These are phyloP conservation scores for Pterothamnion heteromorphum DNA, from an alignment of 31 red algal genomes.

Conservation along the genomic window DNA sequence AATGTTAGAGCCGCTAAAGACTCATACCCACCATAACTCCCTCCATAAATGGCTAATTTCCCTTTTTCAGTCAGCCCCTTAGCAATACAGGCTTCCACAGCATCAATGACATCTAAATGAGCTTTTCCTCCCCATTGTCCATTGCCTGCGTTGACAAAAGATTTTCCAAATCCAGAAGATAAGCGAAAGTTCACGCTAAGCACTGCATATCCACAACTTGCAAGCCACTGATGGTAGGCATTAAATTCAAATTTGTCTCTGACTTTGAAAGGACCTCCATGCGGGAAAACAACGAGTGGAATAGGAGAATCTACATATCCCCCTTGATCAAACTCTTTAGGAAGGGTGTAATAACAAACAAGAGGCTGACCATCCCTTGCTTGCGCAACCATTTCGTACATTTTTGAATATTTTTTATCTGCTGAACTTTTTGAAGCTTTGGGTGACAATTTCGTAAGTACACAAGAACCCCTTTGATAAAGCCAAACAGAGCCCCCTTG, in stretches of 20 bases:
- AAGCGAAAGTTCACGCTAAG: not conserved
- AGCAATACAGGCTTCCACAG: not conserved
- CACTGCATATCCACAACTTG: constrained; percentile 31
- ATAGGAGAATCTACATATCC: not conserved
- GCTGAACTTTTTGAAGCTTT: not conserved
- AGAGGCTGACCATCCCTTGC: not conserved
- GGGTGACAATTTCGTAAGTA: not conserved
- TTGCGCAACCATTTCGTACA: not conserved
- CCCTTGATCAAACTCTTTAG: not conserved
- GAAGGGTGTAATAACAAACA: not conserved
- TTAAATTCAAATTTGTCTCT: not conserved
- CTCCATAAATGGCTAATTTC: constrained; percentile 6
- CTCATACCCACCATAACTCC: constrained; percentile 22
- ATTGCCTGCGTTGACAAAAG: not conserved
- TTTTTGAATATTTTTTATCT: not conserved
- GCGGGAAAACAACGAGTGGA: not conserved
- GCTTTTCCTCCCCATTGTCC: not conserved
- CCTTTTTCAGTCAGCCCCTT: not conserved
- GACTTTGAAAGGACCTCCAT: constrained; percentile 9
- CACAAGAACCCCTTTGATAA: not conserved
- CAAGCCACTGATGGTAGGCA: not conserved
- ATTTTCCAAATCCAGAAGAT: not conserved
- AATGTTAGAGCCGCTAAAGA: constrained; percentile 11
- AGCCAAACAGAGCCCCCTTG: no score
- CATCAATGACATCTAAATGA: constrained; percentile 3